phyloP scores from a whole-genome alignment of 495 filamentous ascomycete genomes.

The Cetradonia linearis region DNA sequence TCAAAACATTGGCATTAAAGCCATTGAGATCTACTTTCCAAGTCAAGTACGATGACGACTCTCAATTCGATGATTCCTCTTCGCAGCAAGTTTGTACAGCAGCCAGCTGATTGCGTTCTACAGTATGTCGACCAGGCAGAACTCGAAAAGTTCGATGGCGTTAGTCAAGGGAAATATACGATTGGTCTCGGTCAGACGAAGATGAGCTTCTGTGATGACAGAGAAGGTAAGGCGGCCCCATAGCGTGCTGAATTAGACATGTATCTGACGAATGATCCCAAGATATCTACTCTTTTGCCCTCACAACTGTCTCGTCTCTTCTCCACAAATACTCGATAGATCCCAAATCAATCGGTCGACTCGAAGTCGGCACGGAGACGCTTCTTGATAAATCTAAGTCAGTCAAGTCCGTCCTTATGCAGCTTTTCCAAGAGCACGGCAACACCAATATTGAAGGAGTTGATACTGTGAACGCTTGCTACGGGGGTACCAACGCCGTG shows the following conservation, averaged over 20 bases:
- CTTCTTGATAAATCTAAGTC: constrained; percentile 99
- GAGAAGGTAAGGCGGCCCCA: constrained; percentile 60
- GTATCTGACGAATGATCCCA: constrained; percentile 8
- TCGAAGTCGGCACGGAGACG: constrained; percentile 98
- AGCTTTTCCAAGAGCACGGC: constrained; percentile 74
- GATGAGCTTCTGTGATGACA: constrained; percentile 99
- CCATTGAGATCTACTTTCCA: constrained; percentile 98
- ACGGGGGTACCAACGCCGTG: constrained; percentile 93
- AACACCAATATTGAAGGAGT: constrained; percentile 94
- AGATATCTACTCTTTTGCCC: constrained; percentile 97
- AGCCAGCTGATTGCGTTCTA: constrained; percentile 25
- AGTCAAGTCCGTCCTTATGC: constrained; percentile 99
- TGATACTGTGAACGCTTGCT: constrained; percentile 95
- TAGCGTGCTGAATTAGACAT: neutral
- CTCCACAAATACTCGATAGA: constrained; percentile 92
- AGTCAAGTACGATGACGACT: constrained; percentile 59
- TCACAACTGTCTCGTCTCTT: constrained; percentile 82
- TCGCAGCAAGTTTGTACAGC: constrained; percentile 8
- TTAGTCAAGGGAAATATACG: constrained; percentile 89
- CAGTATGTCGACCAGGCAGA: constrained; percentile 96
- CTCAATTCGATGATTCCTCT: neutral
- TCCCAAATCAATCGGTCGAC: constrained; percentile 74
- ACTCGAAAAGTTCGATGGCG: constrained; percentile 97
- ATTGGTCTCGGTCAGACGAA: constrained; percentile 99
- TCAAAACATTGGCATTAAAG: constrained; percentile 98